Evolutionary conservation across 495 filamentous ascomycete species (phyloP).

Genomic region (Endocarpon pusillum): DNA sequence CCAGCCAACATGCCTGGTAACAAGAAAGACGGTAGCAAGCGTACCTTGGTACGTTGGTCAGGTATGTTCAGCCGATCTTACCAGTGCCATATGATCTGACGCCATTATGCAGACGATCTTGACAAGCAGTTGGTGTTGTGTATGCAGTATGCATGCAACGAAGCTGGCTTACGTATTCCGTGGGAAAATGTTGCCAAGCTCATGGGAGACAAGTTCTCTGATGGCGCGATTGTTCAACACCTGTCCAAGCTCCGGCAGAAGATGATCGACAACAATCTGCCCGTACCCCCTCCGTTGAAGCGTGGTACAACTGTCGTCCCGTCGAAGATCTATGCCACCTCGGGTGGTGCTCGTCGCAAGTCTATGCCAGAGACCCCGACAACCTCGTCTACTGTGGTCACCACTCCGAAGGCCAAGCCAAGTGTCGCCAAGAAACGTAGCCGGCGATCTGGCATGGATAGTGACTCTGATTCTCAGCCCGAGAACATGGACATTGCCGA

Average conservation of each 20-base stretch:
- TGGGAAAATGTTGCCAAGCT: constrained; percentile 20
- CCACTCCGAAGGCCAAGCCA: not conserved
- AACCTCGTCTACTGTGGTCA: too few species aligned
- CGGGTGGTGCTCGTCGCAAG: constrained; percentile 1
- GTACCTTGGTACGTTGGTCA: constrained; percentile 28
- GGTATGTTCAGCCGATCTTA: constrained; percentile 14
- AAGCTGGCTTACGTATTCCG: constrained; percentile 19
- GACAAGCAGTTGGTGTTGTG: constrained; percentile 26
- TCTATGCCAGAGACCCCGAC: not conserved
- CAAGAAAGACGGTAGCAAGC: constrained; percentile 13
- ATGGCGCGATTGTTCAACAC: constrained; percentile 31
- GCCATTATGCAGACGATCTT: constrained; percentile 18
- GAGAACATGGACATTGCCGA: constrained; percentile 5
- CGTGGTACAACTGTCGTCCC: constrained; percentile 11
- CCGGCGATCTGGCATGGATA: not conserved
- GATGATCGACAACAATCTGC: constrained; percentile 14
- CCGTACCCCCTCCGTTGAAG: constrained; percentile 24
- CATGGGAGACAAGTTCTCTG: constrained; percentile 21
- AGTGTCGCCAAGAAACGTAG: not conserved
- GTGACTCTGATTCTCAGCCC: not conserved
- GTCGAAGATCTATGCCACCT: constrained; percentile 2
- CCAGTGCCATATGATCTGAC: not conserved
- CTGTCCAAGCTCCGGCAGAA: constrained; percentile 26
- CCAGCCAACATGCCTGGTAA: constrained; percentile 1
- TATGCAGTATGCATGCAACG: constrained; percentile 26